Evolutionary conservation across 805 yeast species (phyloP), one percentile per base, ranked within the genome.

Genomic region (Candida mattraensis): DNA sequence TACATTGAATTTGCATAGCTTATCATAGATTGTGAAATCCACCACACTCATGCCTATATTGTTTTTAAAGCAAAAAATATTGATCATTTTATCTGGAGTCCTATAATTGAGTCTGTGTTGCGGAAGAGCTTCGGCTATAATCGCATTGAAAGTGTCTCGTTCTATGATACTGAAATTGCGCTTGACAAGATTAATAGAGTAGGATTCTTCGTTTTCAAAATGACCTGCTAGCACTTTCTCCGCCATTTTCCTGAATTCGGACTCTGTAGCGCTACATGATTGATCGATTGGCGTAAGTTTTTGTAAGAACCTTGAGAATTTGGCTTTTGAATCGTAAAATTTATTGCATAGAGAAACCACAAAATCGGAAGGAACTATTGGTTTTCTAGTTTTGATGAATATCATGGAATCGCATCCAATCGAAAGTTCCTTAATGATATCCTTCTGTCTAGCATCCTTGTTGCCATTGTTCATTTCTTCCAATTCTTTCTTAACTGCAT

Each of bases 31-130:
- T 3, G 31, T 24, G 14, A 50, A 53, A 37, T 76, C 73, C 2
- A 87, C 87, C 5, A 88, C 91, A 46, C 93, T 71, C 76, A 87
- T 79, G 5, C 99, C 99, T 21, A 93, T 73, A 43, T 85, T 84
- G 44, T 78, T 83, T 64, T 89, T 91, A 64, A 82, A 91, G 55
- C 96, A 85, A 58, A 87, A 96, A 3, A 93, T 83, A 34, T 91
- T 55, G 30, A 93, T 75, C 48, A 93, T 65, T 53, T 81, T 80
- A 42, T 89, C 95, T 52, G 76, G 87, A 9, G 77, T 63, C 51
- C 86, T 85, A 58, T 93, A 70, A 56, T 88, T 94, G 11, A 93
- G 95, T 22, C 62, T 66, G 57, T 87, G 96, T 2, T 80, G 81
- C 44, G 56, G 51, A n/a, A 57, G 28, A 7, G 44, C 30, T 16